Evolutionary conservation across 1,284 basidiomycete genomes (phyloP).

Genomic region (Microbotryum lychnidis-dioicae): DNA sequence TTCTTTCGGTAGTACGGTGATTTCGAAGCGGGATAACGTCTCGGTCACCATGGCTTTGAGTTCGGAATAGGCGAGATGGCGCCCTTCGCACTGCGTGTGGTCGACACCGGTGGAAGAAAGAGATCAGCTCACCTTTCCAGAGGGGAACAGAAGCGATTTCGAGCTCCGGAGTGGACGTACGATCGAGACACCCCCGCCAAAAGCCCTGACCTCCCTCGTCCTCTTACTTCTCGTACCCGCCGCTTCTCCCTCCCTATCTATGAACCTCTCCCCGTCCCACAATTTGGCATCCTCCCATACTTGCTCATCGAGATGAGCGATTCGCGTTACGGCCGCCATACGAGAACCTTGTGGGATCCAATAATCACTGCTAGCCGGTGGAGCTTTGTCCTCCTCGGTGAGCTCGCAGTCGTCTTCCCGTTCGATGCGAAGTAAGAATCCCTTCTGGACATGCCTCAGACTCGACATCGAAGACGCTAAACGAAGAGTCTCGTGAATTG

Average conservation of each 20-base stretch:
- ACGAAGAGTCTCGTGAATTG: slow-evolving; percentile 41
- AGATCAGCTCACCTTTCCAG: no score
- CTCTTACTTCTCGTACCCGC: slow-evolving; percentile 2
- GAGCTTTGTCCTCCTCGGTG: neutral
- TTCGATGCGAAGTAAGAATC: slow-evolving; percentile 21
- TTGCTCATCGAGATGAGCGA: slow-evolving; percentile 15
- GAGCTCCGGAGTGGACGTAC: neutral
- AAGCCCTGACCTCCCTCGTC: slow-evolving; percentile 18
- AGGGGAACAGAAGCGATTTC: no score
- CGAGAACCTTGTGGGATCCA: slow-evolving; percentile 17
- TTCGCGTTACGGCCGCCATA: slow-evolving; percentile 31
- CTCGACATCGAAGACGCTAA: slow-evolving; percentile 31
- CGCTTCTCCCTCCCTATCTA: slow-evolving; percentile 5
- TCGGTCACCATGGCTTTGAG: slow-evolving; percentile 19
- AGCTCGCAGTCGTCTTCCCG: slow-evolving; percentile 1
- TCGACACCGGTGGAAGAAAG: neutral
- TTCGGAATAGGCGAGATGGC: slow-evolving; percentile 22
- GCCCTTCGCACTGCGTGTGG: slow-evolving; percentile 28
- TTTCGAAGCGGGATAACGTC: slow-evolving; percentile 14
- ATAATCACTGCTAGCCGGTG: neutral
- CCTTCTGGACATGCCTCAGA: no score
- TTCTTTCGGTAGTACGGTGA: neutral
- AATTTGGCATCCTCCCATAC: slow-evolving; percentile 9
- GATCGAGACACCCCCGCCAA: slow-evolving; percentile 29
- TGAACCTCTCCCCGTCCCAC: slow-evolving; percentile 29